These are phyloP conservation scores for Hypericum androsaemum DNA, from an alignment of 345 rosid species.

Conservation along the genomic window DNA sequence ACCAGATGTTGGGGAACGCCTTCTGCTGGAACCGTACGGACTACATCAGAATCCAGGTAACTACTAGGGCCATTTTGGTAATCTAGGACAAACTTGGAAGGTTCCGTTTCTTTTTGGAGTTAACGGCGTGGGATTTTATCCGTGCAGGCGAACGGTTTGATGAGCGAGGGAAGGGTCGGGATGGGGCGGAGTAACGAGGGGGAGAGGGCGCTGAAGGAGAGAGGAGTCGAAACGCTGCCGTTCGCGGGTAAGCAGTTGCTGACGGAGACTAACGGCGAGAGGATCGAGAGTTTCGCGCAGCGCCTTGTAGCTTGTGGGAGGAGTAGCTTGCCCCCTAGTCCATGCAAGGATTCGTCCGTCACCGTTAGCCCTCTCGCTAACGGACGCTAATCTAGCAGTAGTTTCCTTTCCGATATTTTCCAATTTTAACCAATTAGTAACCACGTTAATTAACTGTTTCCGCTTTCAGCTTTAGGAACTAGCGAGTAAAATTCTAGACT, in stretches of 20 bases:
- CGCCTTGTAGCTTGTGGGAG: constrained; percentile 71
- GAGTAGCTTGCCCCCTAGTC: constrained; percentile 77
- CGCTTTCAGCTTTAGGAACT: no score
- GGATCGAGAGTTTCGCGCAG: constrained; percentile 63
- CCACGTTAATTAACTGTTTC: no score
- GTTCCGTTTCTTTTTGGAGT: neutral
- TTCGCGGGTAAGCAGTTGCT: constrained; percentile 81
- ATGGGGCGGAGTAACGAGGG: constrained; percentile 15
- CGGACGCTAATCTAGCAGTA: constrained; percentile 37
- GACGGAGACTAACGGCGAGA: constrained; percentile 77
- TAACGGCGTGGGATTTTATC: constrained; percentile 17
- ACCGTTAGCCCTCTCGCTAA: constrained; percentile 50
- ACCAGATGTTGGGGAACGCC: constrained; percentile 93
- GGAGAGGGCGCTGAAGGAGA: constrained; percentile 59
- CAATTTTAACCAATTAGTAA: no score
- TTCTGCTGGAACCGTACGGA: constrained; percentile 87
- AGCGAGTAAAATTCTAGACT: no score
- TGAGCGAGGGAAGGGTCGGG: constrained; percentile 30
- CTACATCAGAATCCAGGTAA: constrained; percentile 95
- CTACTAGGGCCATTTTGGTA: constrained; percentile 12
- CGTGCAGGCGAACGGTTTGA: constrained; percentile 53
- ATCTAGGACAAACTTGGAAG: constrained; percentile 3
- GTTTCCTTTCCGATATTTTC: no score
- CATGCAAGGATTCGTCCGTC: constrained; percentile 68
- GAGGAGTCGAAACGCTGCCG: constrained; percentile 77